Conservation (phyloP, 768 basidiomycete genomes). For the Candolleomyces eurysporus region DNA sequence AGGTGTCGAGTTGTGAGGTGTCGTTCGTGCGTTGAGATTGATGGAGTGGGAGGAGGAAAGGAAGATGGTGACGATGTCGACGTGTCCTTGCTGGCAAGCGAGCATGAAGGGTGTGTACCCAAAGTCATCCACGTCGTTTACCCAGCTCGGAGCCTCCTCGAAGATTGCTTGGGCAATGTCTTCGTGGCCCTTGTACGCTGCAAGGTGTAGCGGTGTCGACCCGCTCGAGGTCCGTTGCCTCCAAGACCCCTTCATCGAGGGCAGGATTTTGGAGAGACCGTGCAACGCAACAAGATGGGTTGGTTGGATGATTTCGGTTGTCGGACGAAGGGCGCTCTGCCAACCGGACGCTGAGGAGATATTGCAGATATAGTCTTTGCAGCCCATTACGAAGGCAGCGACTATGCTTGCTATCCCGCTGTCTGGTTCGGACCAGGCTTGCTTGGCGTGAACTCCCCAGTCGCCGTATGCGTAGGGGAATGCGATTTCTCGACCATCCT, state of each 20-base stretch:
- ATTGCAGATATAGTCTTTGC: background rate
- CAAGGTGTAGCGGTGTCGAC: background rate
- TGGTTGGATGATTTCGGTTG: background rate
- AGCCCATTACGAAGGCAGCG: background rate
- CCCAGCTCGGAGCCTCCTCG: background rate
- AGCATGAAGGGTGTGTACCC: conserved; percentile 3
- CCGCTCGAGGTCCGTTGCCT: background rate
- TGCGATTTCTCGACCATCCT: background rate
- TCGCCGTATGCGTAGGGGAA: background rate
- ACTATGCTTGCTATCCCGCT: background rate
- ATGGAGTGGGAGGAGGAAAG: background rate
- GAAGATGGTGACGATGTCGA: background rate
- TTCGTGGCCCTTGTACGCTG: background rate
- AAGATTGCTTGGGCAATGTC: background rate
- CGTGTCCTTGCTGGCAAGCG: background rate
- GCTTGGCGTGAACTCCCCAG: conserved; percentile 2
- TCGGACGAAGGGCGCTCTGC: background rate
- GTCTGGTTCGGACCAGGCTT: background rate
- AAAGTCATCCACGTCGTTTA: background rate
- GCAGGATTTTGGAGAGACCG: background rate
- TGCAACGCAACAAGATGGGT: background rate
- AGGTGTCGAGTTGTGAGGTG: background rate
- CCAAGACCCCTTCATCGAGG: background rate
- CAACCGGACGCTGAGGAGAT: background rate
- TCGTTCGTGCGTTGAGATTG: conserved; percentile 3